Conservation (phyloP, 345 rosid species). For the Salix viminalis region DNA sequence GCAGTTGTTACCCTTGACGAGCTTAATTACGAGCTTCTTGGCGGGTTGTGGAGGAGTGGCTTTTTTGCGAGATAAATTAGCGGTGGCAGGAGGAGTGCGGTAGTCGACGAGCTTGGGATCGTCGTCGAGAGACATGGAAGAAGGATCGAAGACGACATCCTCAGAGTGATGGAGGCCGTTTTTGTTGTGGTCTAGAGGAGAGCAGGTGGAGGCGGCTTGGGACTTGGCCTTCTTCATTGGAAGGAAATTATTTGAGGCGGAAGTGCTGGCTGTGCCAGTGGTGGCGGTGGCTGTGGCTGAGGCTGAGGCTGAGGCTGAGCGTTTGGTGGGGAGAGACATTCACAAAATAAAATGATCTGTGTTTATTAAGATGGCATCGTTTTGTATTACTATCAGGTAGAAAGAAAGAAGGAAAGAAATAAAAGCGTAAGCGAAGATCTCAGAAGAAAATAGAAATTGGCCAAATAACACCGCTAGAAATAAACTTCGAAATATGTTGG, state of each 20-base stretch:
- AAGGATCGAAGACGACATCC: constrained; percentile 52
- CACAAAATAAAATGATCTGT: constrained; percentile 23
- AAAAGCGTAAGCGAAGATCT: not conserved
- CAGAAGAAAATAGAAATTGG: not conserved
- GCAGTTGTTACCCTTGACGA: constrained; percentile 53
- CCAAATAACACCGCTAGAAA: too few relatives aligned
- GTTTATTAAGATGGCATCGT: constrained; percentile 25
- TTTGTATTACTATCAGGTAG: not conserved
- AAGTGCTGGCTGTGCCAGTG: constrained; percentile 16
- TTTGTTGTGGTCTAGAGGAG: constrained; percentile 38
- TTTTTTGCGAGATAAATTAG: constrained; percentile 80
- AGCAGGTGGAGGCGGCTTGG: constrained; percentile 50
- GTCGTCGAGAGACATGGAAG: constrained; percentile 51
- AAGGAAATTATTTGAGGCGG: constrained; percentile 8
- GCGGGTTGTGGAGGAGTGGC: constrained; percentile 81
- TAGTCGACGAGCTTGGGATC: constrained; percentile 51
- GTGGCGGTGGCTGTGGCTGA: not conserved
- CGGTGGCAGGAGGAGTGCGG: constrained; percentile 36
- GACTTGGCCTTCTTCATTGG: constrained; percentile 76
- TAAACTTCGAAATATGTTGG: too few relatives aligned
- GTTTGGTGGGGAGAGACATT: constrained; percentile 90
- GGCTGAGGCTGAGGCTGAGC: constrained; percentile 43
- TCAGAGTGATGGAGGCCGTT: constrained; percentile 51
- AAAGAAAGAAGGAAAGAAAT: not conserved
- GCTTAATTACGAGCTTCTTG: constrained; percentile 87